Evolutionary conservation across 73 alveolate species (phyloP).

Genomic region (Symbiodinium pilosum): DNA sequence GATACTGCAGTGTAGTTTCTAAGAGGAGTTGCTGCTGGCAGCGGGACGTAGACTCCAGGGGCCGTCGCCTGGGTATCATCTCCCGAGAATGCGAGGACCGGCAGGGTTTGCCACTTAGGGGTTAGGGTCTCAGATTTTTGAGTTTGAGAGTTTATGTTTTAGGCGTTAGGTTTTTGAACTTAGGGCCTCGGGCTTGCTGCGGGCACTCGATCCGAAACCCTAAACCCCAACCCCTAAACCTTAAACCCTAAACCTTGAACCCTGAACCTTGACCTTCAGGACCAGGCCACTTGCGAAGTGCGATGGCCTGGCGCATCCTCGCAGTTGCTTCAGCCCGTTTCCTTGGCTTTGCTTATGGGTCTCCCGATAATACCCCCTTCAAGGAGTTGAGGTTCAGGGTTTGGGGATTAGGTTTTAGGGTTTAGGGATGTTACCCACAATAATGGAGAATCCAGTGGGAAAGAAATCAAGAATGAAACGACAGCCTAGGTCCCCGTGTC

Average conservation of each 20-base stretch:
- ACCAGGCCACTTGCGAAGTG: slow-evolving; percentile 10
- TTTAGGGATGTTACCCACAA: too few species aligned
- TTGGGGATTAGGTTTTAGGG: too few species aligned
- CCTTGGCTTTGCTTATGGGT: not conserved
- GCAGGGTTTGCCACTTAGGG: not conserved
- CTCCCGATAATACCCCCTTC: too few species aligned
- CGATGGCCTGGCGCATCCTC: not conserved
- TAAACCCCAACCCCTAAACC: not conserved
- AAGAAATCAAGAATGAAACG: too few species aligned
- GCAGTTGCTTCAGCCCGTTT: not conserved
- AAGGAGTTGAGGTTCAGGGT: too few species aligned
- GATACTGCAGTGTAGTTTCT: too few species aligned
- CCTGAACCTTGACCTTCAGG: not conserved
- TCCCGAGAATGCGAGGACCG: not conserved
- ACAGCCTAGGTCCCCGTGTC: too few species aligned
- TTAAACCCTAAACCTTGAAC: not conserved
- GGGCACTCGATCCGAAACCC: not conserved
- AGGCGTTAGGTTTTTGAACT: not conserved
- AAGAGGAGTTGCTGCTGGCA: slow-evolving; percentile 1
- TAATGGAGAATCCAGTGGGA: too few species aligned
- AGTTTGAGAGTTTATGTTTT: not conserved
- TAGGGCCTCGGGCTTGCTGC: not conserved
- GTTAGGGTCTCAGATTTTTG: not conserved
- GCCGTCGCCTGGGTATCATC: slow-evolving; percentile 21
- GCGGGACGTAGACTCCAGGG: not conserved